phyloP scores from a whole-genome alignment of 2,329 filamentous ascomycete species.

The Colletotrichum lupini region DNA sequence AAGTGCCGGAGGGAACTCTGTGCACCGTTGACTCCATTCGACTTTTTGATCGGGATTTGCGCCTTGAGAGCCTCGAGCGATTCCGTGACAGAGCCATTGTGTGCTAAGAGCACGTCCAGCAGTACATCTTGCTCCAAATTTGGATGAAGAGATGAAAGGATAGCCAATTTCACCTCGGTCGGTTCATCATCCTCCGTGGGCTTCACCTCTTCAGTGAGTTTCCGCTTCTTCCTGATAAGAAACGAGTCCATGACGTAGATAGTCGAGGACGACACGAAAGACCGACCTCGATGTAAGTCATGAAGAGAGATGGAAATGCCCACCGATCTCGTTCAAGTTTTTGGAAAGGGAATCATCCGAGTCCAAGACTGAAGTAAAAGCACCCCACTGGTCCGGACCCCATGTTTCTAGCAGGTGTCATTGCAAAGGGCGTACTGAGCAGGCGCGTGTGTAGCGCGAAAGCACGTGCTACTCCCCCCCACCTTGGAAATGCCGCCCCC shows the following conservation, averaged over 20 bases:
- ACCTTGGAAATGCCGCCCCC: background rate
- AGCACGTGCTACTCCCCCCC: conserved; percentile 2
- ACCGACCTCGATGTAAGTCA: background rate
- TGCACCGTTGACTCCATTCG: conserved; percentile 55
- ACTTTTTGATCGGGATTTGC: conserved; percentile 46
- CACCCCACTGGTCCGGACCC: background rate
- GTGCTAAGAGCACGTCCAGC: conserved; percentile 81
- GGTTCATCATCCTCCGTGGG: conserved; percentile 71
- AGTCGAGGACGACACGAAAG: background rate
- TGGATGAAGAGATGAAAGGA: conserved; percentile 82
- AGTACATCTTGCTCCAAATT: conserved; percentile 71
- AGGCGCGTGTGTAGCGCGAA: conserved; percentile 24
- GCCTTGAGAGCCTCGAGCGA: conserved; percentile 68
- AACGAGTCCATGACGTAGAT: conserved; percentile 65
- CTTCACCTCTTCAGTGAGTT: conserved; percentile 40
- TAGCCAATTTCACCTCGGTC: conserved; percentile 89
- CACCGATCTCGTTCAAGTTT: background rate
- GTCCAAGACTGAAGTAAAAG: too few relatives aligned
- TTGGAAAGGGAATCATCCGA: background rate
- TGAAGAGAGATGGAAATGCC: background rate
- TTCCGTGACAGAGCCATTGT: conserved; percentile 79
- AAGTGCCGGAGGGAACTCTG: conserved; percentile 74
- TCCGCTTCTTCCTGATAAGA: conserved; percentile 66
- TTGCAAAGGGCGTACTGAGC: background rate
- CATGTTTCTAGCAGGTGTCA: background rate